phyloP scores from a whole-genome alignment of 108 stramenopile species.

The Schizochytrium sp. region DNA sequence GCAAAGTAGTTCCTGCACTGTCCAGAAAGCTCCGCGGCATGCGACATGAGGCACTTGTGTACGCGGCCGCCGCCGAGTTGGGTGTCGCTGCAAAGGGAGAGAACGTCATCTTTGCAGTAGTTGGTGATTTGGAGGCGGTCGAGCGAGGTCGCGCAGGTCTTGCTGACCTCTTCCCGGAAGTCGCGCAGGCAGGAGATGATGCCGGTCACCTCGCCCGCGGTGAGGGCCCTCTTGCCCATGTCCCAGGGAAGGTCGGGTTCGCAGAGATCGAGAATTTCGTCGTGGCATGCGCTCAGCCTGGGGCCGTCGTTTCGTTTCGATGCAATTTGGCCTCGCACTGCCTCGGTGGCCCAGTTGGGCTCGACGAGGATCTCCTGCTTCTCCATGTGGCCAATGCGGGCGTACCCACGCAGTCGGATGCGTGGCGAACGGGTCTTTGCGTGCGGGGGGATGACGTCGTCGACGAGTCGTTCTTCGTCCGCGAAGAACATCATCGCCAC shows the following conservation, averaged over 20 bases:
- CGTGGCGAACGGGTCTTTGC: background rate
- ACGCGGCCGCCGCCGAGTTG: background rate
- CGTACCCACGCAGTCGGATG: background rate
- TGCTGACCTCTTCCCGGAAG: background rate
- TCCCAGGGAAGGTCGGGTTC: background rate
- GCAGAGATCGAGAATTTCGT: background rate
- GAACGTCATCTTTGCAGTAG: background rate
- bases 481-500: background rate
- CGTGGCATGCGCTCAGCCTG: background rate
- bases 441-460: background rate
- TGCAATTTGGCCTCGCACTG: background rate
- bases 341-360: background rate
- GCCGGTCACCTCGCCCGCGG: background rate
- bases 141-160: background rate
- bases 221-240: background rate
- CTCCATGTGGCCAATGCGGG: background rate
- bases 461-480: background rate
- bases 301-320: background rate
- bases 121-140: background rate
- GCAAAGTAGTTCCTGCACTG: background rate
- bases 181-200: background rate
- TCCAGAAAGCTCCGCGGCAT: background rate
- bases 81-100: background rate
- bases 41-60: background rate
- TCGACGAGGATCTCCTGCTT: background rate